Percentiles rank a stretch among this genome's conserved stretches.
Conservation (phyloP, 208 protist genomes). For the Tritrichomonas musculus region DNA sequence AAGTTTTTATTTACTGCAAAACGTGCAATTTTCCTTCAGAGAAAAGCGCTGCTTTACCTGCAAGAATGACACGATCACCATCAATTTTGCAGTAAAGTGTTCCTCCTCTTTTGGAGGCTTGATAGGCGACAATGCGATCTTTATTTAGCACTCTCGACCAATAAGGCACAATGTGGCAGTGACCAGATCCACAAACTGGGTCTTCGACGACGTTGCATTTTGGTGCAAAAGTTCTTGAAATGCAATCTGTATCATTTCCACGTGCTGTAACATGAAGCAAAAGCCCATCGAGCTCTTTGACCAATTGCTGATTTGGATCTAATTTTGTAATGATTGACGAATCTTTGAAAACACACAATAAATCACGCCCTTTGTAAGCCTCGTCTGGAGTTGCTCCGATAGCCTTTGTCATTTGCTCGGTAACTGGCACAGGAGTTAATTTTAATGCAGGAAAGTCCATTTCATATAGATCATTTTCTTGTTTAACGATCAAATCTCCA, state of each 20-base stretch:
- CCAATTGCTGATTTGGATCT: not conserved
- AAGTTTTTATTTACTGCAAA: too few relatives aligned
- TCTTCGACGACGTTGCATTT: not conserved
- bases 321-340: not conserved
- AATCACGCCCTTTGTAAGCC: not conserved
- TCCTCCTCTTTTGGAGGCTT: not conserved
- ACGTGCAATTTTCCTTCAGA: too few relatives aligned
- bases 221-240: not conserved
- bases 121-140: not conserved
- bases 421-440: not conserved
- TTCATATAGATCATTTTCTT: not conserved
- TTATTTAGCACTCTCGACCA: not conserved
- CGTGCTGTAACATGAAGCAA: not conserved
- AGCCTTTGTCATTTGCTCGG: not conserved
- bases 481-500: not conserved
- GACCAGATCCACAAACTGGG: not conserved
- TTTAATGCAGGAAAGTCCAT: not conserved
- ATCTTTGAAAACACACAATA: not conserved
- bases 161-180: not conserved
- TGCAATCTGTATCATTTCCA: not conserved
- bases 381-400: not conserved
- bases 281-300: not conserved
- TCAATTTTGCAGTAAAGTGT: not conserved
- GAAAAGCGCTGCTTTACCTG: not conserved
- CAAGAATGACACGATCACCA: not conserved